Evolutionary conservation across 2,329 filamentous ascomycete species (phyloP), one percentile per base, ranked within the genome.

Genomic region (Aspergillus fructus): DNA sequence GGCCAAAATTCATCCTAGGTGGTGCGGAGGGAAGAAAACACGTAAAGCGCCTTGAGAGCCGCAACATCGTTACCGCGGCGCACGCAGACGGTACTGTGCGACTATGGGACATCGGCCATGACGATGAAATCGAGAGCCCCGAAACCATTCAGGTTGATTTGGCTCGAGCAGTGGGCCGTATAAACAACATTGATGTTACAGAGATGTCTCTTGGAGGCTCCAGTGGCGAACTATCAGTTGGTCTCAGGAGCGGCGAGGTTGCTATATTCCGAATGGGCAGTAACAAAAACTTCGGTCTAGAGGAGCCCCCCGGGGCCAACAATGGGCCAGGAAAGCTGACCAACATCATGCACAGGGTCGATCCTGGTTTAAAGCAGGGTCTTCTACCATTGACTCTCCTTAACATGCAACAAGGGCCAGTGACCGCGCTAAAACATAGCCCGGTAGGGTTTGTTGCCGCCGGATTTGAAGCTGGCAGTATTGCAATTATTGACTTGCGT

Each of bases 41-140:
- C 6, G 78, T 90, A 41, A 90, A 91, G 66, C 81, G 90, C 60
- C 93, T 90, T 65, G 92, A 96, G 68, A 83, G 87, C 59, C 85
- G 94, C 48, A 96, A 92, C 56, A 85, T 97, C 45, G 83, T 96
- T 6, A 89, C 93, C 60, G 91, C 90, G 4, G 89, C 91, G 0
- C 93, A 99, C 72, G 91, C 89, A 3, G 94, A 99, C 74, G 91
- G 93, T 53, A 96, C 90, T 0, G 81, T 99, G n/a, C 83, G 93
- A 33, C 79, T 97, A 6, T 99, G 93, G 92, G 94, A 99, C 74
- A 85, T 89, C 19, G 94, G 94, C 0, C 90, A 96, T 67, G 90
- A 86, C 13, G 94, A 99, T 69, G 91, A 97, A 67, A 89, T 99
- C 50, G 94, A 99, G 73, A 97, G 97, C 67, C 82, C 85, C 12